A percentile compares a stretch with the other conserved stretches of the same genome.
Evolutionary conservation across 2,329 filamentous ascomycete genomes (phyloP).

Genomic region (Juglanconis sp.): DNA sequence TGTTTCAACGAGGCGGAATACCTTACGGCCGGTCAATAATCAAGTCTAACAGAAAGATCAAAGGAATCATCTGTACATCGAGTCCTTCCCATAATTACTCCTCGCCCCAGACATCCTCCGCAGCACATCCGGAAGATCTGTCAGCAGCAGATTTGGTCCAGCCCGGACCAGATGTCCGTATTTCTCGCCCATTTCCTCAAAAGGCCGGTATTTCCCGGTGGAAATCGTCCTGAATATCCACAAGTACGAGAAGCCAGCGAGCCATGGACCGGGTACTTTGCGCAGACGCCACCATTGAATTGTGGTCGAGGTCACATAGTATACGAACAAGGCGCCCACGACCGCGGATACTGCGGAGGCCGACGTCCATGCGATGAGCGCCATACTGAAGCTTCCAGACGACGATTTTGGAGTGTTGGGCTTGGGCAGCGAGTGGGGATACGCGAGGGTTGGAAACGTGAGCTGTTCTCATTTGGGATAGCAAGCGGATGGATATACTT

Average conservation of each 20-base stretch:
- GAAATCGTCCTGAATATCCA: constrained; percentile 25
- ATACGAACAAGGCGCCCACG: not conserved
- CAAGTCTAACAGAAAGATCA: not conserved
- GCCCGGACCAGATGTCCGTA: constrained; percentile 31
- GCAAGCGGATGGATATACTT: no score
- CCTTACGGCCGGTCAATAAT: not conserved
- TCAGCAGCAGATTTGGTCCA: constrained; percentile 34
- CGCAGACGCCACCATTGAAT: constrained; percentile 21
- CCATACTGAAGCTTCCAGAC: no score
- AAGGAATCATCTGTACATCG: not conserved
- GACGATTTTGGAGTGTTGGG: no score
- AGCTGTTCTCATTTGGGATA: no score
- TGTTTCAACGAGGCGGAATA: not conserved
- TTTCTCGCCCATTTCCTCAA: constrained; percentile 21
- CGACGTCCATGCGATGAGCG: no score
- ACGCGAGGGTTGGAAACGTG: no score
- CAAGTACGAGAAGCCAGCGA: constrained; percentile 30
- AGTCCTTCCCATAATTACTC: constrained; percentile 26
- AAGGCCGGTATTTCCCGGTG: constrained; percentile 24
- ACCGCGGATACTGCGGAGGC: no score
- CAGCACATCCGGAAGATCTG: constrained; percentile 30
- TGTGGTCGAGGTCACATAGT: not conserved
- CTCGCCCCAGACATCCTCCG: constrained; percentile 27
- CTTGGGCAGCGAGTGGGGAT: no score
- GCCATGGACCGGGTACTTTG: constrained; percentile 25